Percentiles rank a stretch among this genome's conserved stretches.
Evolutionary conservation across 768 basidiomycete genomes (phyloP).

Genomic region (Panaeolus papilionaceus): DNA sequence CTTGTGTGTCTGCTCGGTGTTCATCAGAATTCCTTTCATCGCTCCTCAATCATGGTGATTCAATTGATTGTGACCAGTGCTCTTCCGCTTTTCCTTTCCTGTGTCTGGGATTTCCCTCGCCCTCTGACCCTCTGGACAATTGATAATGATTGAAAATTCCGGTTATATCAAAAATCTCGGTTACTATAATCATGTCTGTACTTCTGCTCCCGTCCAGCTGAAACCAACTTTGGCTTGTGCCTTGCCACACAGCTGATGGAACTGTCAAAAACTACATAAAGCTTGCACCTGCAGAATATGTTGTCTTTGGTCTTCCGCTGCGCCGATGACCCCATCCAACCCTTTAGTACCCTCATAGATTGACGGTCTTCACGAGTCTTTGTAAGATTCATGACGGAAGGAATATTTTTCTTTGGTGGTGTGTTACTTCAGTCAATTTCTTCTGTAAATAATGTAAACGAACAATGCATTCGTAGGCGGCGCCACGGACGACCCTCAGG

Average conservation of each 20-base stretch:
- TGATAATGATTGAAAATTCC: not conserved
- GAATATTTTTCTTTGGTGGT: not conserved
- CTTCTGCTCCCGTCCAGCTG: not conserved
- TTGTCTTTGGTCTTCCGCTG: not conserved
- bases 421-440: not conserved
- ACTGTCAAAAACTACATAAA: not conserved
- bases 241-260: not conserved
- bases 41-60: not conserved
- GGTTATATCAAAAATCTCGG: not conserved
- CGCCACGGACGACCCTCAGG: not conserved
- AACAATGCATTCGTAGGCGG: not conserved
- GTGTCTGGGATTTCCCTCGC: not conserved
- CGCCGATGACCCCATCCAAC: conserved; percentile 1
- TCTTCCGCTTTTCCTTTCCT: not conserved
- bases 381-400: not conserved
- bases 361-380: not conserved
- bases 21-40: not conserved
- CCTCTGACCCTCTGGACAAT: not conserved
- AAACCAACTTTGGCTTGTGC: not conserved
- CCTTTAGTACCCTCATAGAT: not conserved
- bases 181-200: not conserved
- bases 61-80: no score
- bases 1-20: not conserved
- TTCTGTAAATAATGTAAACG: not conserved
- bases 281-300: not conserved